Evolutionary conservation across 2,329 filamentous ascomycete species (phyloP).

Genomic region (Alternaria metachromatica): DNA sequence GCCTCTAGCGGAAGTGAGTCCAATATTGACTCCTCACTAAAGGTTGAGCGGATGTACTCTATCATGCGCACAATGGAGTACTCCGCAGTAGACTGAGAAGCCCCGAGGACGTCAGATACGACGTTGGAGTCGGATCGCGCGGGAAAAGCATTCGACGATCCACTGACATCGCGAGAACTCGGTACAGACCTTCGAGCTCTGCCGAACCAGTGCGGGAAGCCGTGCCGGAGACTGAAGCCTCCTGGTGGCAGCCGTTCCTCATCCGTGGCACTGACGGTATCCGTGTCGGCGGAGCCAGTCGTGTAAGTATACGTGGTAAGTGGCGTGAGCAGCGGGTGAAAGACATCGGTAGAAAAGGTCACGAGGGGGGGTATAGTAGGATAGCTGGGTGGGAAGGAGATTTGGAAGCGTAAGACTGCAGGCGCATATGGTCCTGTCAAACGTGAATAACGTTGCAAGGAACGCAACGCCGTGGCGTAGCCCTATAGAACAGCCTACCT

Average conservation of each 20-base stretch:
- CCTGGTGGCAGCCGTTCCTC: conserved; percentile 84
- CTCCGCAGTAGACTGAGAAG: conserved; percentile 11
- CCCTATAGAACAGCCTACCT: conserved; percentile 61
- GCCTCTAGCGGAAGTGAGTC: conserved; percentile 81
- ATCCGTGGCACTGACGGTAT: conserved; percentile 82
- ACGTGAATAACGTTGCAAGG: conserved; percentile 33
- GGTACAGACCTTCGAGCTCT: conserved; percentile 38
- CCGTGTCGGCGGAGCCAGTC: conserved; percentile 73
- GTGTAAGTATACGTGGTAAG: conserved; percentile 95
- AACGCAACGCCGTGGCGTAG: conserved; percentile 18
- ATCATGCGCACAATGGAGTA: conserved; percentile 64
- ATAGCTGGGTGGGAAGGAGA: conserved; percentile 83
- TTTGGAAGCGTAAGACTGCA: conserved; percentile 86
- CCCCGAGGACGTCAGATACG: conserved; percentile 10
- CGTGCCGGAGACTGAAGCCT: conserved; percentile 87
- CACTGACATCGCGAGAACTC: conserved; percentile 44
- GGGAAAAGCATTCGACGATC: conserved; percentile 32
- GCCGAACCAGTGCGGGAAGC: conserved; percentile 88
- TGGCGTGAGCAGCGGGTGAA: conserved; percentile 91
- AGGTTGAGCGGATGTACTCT: conserved; percentile 80
- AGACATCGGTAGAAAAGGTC: conserved; percentile 90
- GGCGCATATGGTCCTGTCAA: conserved; percentile 82
- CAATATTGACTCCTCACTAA: conserved; percentile 77
- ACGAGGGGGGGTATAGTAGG: conserved; percentile 81
- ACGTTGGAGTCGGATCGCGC: conserved; percentile 15